Evolutionary conservation across 1,284 basidiomycete genomes (phyloP).

Genomic region (Phylloboletellus chloephorus): DNA sequence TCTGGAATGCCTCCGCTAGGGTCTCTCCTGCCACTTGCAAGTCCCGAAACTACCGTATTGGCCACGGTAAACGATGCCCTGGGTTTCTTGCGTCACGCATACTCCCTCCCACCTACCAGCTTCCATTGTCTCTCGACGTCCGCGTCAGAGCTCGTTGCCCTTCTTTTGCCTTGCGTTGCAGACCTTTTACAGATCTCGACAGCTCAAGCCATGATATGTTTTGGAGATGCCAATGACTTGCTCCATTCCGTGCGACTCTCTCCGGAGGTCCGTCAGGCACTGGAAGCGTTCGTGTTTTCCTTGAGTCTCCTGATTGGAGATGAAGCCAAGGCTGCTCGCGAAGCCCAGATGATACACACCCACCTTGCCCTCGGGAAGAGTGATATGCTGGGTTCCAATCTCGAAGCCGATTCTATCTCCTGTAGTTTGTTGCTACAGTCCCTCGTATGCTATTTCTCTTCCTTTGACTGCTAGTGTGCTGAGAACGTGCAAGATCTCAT

Average conservation of each 20-base stretch:
- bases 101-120: conserved; percentile 52
- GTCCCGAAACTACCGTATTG: conserved; percentile 45
- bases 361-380: conserved; percentile 55
- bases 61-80: conserved; percentile 56
- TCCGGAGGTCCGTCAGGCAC: conserved; percentile 45
- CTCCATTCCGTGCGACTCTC: conserved; percentile 47
- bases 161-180: conserved; percentile 53
- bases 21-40: conserved; percentile 46
- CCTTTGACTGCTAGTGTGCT: conserved; percentile 1
- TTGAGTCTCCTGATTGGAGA: conserved; percentile 58
- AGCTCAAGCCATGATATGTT: conserved; percentile 50
- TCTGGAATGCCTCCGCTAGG: conserved; percentile 48
- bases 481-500: conserved; percentile 43
- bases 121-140: conserved; percentile 57
- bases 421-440: conserved; percentile 56
- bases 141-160: conserved; percentile 55
- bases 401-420: conserved; percentile 59
- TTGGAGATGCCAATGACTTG: conserved; percentile 51
- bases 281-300: conserved; percentile 57
- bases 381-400: conserved; percentile 49
- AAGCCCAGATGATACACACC: conserved; percentile 65
- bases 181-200: conserved; percentile 57
- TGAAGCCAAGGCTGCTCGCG: conserved; percentile 58
- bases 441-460: conserved; percentile 42
- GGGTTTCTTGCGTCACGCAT: conserved; percentile 50